phyloP scores from a whole-genome alignment of 768 basidiomycete genomes.

The Hygrophorus pudorinus region DNA sequence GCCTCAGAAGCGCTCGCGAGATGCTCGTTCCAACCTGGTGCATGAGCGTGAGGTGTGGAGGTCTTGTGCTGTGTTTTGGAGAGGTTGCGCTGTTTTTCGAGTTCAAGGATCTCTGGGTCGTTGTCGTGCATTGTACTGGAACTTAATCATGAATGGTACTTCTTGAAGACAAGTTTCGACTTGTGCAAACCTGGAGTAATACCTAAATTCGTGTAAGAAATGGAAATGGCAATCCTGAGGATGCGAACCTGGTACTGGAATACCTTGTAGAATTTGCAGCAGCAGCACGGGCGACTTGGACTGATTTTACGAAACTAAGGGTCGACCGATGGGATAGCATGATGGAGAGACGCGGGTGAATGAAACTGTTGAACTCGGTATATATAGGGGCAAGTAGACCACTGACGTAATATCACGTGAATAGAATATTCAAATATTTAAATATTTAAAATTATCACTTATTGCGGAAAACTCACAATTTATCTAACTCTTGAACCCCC shows the following conservation, averaged over 20 bases:
- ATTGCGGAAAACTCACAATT: constrained; percentile 10
- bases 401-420: not conserved
- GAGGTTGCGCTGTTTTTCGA: constrained; percentile 44
- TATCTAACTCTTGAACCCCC: constrained; percentile 70
- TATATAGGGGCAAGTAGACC: too few species aligned
- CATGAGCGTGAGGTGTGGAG: constrained; percentile 38
- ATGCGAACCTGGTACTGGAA: too few species aligned
- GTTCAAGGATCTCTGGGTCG: constrained; percentile 45
- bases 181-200: too few species aligned
- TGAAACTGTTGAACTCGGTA: too few species aligned
- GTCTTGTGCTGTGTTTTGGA: constrained; percentile 32
- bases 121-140: constrained; percentile 50
- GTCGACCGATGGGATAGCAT: too few species aligned
- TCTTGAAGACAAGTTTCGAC: too few species aligned
- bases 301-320: too few species aligned
- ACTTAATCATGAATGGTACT: too few species aligned
- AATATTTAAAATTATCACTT: not conserved
- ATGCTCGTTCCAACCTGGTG: constrained; percentile 66
- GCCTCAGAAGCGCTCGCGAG: constrained; percentile 61
- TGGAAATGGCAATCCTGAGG: too few species aligned
- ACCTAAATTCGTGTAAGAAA: too few species aligned
- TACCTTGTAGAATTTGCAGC: too few species aligned
- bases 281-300: too few species aligned
- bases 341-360: not conserved
- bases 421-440: not conserved